Percentiles rank a stretch among this genome's conserved stretches.
Evolutionary conservation across 1,284 basidiomycete genomes (phyloP).

Genomic region (Salmacisia buchloeana): DNA sequence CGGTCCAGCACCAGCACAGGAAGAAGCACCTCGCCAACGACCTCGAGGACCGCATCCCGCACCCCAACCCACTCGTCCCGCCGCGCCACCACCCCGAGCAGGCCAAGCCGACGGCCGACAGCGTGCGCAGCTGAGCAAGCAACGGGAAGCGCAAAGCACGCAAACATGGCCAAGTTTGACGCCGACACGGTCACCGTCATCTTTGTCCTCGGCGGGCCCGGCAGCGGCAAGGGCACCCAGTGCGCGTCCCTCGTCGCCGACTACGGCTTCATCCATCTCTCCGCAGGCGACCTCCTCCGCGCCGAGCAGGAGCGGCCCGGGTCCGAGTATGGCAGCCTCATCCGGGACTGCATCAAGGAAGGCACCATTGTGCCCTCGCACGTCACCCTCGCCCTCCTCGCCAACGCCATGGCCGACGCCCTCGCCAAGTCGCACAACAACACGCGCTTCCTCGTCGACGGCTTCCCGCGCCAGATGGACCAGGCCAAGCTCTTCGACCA

Average conservation of each 20-base stretch:
- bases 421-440: constrained; percentile 59
- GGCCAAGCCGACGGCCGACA: too few relatives aligned
- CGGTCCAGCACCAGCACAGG: constrained; percentile 28
- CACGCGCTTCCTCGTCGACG: constrained; percentile 90
- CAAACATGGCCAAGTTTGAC: constrained; percentile 60
- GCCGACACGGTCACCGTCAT: constrained; percentile 74
- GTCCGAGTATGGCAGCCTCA: constrained; percentile 79
- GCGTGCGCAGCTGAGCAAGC: too few relatives aligned
- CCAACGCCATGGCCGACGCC: constrained; percentile 79
- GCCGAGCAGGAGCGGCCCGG: constrained; percentile 84
- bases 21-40: constrained; percentile 28
- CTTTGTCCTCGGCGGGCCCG: constrained; percentile 94
- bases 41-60: constrained; percentile 37
- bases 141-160: too few relatives aligned
- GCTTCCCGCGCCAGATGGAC: constrained; percentile 98
- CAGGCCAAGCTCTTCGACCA: constrained; percentile 90
- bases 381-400: constrained; percentile 88
- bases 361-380: constrained; percentile 95
- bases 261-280: constrained; percentile 83
- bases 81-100: constrained; percentile 25
- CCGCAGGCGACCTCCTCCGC: constrained; percentile 91
- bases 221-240: constrained; percentile 96
- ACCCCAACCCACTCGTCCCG: constrained; percentile 44
- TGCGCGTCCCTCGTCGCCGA: constrained; percentile 80
- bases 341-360: constrained; percentile 81